Conservation (phyloP, 192 early-diverging fungal genomes). For the Backusella circina region DNA sequence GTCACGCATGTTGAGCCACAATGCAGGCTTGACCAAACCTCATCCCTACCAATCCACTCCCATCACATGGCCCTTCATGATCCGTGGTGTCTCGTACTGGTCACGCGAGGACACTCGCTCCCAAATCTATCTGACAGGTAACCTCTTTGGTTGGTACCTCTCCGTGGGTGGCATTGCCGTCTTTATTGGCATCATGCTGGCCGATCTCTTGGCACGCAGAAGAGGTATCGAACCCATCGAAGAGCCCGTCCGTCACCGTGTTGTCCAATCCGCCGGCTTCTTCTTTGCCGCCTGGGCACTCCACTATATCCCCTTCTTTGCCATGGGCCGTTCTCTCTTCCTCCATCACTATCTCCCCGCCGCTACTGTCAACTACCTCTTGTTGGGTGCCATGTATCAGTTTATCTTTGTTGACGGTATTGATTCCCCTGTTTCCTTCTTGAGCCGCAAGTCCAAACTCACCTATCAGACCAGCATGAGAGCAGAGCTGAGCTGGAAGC, state of each 20-base stretch:
- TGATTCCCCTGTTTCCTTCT: constrained; percentile 41
- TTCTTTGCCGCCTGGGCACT: constrained; percentile 80
- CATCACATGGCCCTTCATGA: constrained; percentile 86
- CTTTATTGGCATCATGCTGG: constrained; percentile 59
- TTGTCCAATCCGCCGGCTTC: constrained; percentile 69
- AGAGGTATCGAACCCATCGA: constrained; percentile 67
- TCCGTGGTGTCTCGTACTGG: constrained; percentile 91
- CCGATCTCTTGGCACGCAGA: constrained; percentile 67
- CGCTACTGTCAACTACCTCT: constrained; percentile 76
- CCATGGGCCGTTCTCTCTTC: constrained; percentile 90
- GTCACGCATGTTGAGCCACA: constrained; percentile 86
- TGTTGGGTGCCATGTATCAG: constrained; percentile 71
- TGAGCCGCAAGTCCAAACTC: constrained; percentile 18
- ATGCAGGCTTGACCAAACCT: constrained; percentile 82
- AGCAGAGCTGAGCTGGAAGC: constrained; percentile 27
- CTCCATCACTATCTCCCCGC: constrained; percentile 95
- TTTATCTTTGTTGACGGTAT: constrained; percentile 67
- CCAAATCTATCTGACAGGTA: constrained; percentile 91
- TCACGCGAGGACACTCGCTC: constrained; percentile 70
- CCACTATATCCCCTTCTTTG: constrained; percentile 90
- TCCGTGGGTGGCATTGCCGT: constrained; percentile 53
- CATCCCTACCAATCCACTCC: constrained; percentile 92
- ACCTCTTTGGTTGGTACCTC: constrained; percentile 86
- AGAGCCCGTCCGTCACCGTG: constrained; percentile 48
- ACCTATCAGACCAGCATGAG: constrained; percentile 5